Evolutionary conservation across 139 green algal genomes (phyloP).

Genomic region (Nannochloris sp.): DNA sequence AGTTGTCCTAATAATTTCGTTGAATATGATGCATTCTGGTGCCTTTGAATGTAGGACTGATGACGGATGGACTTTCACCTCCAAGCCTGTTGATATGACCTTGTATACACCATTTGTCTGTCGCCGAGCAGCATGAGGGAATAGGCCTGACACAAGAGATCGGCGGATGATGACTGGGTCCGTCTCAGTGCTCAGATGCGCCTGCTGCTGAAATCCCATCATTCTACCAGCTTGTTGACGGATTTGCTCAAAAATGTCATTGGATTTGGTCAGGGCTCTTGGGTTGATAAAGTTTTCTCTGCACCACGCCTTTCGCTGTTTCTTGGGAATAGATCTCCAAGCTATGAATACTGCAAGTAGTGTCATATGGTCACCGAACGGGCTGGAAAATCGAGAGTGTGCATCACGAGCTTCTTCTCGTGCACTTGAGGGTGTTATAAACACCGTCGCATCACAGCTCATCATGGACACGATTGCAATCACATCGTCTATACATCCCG

Average conservation of each 20-base stretch:
- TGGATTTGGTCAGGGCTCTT: conserved; percentile 56
- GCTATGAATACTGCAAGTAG: conserved; percentile 53
- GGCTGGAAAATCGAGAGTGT: conserved; percentile 45
- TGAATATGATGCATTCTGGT: conserved; percentile 70
- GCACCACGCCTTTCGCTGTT: conserved; percentile 31
- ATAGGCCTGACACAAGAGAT: conserved; percentile 61
- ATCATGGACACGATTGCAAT: conserved; percentile 72
- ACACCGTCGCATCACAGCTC: conserved; percentile 40
- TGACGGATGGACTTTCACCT: conserved; percentile 72
- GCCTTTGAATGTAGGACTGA: conserved; percentile 51
- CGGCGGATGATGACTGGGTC: conserved; percentile 42
- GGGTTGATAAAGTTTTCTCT: conserved; percentile 32
- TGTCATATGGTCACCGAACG: conserved; percentile 72
- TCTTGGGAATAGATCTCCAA: conserved; percentile 31
- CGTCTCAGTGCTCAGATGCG: conserved; percentile 32
- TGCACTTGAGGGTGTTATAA: conserved; percentile 34
- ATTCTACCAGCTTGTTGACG: not conserved
- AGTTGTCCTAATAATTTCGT: conserved; percentile 66
- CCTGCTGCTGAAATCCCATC: conserved; percentile 8
- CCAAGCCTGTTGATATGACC: conserved; percentile 56
- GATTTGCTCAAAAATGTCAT: conserved; percentile 63
- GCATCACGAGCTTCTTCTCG: conserved; percentile 50
- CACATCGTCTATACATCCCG: conserved; percentile 58
- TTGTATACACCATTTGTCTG: conserved; percentile 64
- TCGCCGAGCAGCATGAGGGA: conserved; percentile 59